A percentile compares a stretch with the other conserved stretches of the same genome.
phyloP scores from a whole-genome alignment of 148 eudicot species.

The Vaccinium vitisidaea region DNA sequence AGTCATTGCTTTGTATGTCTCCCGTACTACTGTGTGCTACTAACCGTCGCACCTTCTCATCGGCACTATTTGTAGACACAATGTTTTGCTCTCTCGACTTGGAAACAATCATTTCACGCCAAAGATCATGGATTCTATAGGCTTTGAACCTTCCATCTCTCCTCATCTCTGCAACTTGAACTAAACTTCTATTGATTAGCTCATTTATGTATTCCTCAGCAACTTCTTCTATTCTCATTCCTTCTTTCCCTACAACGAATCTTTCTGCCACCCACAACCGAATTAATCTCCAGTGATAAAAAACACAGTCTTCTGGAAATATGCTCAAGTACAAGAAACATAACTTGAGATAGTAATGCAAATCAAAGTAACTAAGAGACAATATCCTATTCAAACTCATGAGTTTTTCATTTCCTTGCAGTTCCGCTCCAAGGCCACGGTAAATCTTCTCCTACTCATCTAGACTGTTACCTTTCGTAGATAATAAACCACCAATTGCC shows the following conservation, averaged over 20 bases:
- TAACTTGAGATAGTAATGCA: not conserved
- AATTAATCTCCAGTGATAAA: not conserved
- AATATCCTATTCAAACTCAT: not conserved
- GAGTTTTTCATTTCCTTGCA: not conserved
- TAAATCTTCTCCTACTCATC: not conserved
- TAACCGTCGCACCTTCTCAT: not conserved
- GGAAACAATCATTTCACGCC: not conserved
- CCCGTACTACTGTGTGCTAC: not conserved
- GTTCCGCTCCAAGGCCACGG: not conserved
- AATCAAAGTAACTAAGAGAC: not conserved
- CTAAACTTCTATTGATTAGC: not conserved
- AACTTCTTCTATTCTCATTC: not conserved
- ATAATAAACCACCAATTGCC: slow-evolving; percentile 17
- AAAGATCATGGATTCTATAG: not conserved
- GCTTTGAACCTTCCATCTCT: rapidly evolving
- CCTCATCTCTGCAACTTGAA: not conserved
- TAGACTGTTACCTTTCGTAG: not conserved
- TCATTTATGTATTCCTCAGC: not conserved
- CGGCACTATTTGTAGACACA: not conserved
- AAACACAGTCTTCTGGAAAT: slow-evolving; percentile 6
- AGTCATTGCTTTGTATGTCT: not conserved
- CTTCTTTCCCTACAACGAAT: not conserved
- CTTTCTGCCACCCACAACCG: slow-evolving; percentile 13
- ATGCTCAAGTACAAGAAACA: slow-evolving; percentile 6
- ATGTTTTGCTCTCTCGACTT: not conserved